phyloP scores from a whole-genome alignment of 129 eudicot genomes.

The Gnaphalium uliginosum region DNA sequence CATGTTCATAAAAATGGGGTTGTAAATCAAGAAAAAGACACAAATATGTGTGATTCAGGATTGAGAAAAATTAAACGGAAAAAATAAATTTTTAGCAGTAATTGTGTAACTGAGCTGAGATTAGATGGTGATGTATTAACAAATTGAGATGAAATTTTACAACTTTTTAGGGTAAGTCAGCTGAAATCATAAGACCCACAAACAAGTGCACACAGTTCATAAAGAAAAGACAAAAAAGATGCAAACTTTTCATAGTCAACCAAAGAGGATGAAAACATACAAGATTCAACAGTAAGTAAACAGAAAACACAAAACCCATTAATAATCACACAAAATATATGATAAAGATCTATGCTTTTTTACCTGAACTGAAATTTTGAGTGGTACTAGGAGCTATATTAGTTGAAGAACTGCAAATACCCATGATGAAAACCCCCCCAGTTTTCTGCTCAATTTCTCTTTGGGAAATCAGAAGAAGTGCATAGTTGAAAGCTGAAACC shows the following conservation, averaged over 20 bases:
- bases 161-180: background rate
- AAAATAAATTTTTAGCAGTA: background rate
- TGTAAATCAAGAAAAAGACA: conserved; percentile 14
- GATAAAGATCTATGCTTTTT: background rate
- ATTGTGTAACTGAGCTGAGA: background rate
- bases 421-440: conserved; percentile 34
- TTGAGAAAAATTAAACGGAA: background rate
- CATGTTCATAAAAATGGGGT: background rate
- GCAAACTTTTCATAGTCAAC: conserved; percentile 2
- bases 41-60: background rate
- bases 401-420: conserved; percentile 45
- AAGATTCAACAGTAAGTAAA: conserved; percentile 5
- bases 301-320: conserved; percentile 13
- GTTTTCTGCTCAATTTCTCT: background rate
- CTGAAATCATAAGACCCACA: conserved; percentile 11
- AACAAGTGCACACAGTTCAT: background rate
- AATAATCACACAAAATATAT: background rate
- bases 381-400: conserved; percentile 36
- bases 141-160: background rate
- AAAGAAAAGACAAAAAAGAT: conserved; percentile 6
- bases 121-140: background rate
- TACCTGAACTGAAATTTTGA: conserved; percentile 49
- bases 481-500: conserved; percentile 21
- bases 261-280: conserved; percentile 11
- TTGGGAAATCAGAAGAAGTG: conserved; percentile 7